A percentile compares a stretch with the other conserved stretches of the same genome.
phyloP scores from a whole-genome alignment of 2,329 filamentous ascomycete genomes.

The Verticillium klebahnii region DNA sequence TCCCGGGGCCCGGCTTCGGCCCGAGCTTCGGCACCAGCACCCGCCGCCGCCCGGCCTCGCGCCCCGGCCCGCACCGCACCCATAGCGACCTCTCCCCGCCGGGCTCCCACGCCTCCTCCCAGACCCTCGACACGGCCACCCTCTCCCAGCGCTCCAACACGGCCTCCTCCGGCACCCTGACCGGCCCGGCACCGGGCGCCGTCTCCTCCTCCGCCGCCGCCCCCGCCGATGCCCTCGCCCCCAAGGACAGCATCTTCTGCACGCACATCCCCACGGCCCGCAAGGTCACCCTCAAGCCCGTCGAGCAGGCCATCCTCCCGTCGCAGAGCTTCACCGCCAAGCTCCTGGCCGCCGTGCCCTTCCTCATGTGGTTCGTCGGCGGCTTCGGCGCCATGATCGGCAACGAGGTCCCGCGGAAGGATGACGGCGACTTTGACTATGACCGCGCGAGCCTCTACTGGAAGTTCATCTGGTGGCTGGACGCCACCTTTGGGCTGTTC shows the following conservation, averaged over 20 bases:
- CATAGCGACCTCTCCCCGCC: constrained; percentile 32
- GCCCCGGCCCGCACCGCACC: constrained; percentile 26
- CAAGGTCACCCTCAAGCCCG: constrained; percentile 59
- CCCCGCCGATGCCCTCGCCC: constrained; percentile 29
- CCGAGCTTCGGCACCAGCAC: constrained; percentile 17
- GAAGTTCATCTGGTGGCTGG: constrained; percentile 61
- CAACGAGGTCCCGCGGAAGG: constrained; percentile 66
- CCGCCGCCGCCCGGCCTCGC: constrained; percentile 18
- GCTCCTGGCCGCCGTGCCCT: constrained; percentile 60
- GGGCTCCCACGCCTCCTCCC: constrained; percentile 45
- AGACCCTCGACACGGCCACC: constrained; percentile 54
- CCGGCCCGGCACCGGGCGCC: not conserved
- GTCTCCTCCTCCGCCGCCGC: constrained; percentile 28
- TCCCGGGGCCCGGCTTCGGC: constrained; percentile 20
- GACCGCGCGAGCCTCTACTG: constrained; percentile 62
- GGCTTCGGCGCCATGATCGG: constrained; percentile 71
- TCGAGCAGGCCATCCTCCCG: constrained; percentile 66
- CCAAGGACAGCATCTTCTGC: constrained; percentile 38
- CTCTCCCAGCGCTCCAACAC: constrained; percentile 29
- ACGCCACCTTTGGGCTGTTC: constrained; percentile 54
- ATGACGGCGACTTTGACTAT: constrained; percentile 75
- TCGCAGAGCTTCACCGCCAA: constrained; percentile 62
- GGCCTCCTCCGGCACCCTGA: constrained; percentile 18
- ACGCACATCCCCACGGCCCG: constrained; percentile 63
- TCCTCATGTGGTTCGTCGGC: constrained; percentile 67